Evolutionary conservation across 495 filamentous ascomycete genomes (phyloP).

Genomic region (Thermochaetoides thermophila): DNA sequence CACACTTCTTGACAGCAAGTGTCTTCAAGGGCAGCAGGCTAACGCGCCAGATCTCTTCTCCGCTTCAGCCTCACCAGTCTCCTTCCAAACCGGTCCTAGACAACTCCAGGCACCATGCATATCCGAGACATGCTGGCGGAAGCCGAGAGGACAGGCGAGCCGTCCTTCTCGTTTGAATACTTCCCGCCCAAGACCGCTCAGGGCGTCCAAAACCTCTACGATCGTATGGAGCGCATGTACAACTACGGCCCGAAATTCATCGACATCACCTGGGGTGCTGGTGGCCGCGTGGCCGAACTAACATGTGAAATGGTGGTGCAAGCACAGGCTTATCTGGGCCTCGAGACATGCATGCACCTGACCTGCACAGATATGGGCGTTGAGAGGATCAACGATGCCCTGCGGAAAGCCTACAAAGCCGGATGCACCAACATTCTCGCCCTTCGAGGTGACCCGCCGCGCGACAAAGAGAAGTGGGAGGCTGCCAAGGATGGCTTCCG

Average conservation of each 20-base stretch:
- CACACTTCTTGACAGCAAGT: too few relatives aligned
- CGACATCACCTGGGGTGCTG: constrained; percentile 97
- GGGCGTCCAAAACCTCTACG: constrained; percentile 98
- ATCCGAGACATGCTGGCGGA: constrained; percentile 86
- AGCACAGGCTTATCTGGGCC: constrained; percentile 87
- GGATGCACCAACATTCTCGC: constrained; percentile 98
- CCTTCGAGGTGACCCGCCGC: constrained; percentile 83
- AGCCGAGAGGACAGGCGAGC: constrained; percentile 54
- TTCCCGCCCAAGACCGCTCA: constrained; percentile 98
- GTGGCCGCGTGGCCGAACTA: constrained; percentile 75
- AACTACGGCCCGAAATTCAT: constrained; percentile 84
- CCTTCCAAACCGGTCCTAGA: background rate
- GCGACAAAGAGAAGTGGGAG: constrained; percentile 89
- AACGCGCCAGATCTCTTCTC: too few relatives aligned
- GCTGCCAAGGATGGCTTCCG: constrained; percentile 71
- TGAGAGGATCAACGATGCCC: constrained; percentile 77
- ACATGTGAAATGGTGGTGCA: constrained; percentile 97
- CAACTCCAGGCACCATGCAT: constrained; percentile 41
- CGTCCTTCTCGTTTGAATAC: constrained; percentile 97
- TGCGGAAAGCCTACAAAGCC: constrained; percentile 79
- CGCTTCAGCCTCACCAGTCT: background rate
- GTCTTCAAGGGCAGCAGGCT: too few relatives aligned
- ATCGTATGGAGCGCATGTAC: constrained; percentile 99
- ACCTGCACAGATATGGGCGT: constrained; percentile 97
- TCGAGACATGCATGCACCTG: constrained; percentile 98